Evolutionary conservation across 495 filamentous ascomycete genomes (phyloP).

Genomic region (Annulohypoxylon maeteangense): DNA sequence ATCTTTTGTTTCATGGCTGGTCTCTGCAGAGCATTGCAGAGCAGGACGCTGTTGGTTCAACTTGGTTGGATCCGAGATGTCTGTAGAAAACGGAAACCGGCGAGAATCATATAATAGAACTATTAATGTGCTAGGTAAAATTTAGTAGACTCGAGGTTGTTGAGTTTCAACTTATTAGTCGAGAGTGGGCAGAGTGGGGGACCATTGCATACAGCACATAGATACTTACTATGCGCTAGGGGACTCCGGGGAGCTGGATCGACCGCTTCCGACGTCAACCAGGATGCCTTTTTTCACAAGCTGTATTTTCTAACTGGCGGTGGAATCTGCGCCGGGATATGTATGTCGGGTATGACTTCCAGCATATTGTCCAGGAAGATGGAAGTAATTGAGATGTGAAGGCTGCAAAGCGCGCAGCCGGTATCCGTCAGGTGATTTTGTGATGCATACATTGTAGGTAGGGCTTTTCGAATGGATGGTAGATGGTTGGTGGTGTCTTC

Average conservation of each 20-base stretch:
- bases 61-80: slow-evolving; percentile 15
- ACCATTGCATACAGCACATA: slow-evolving; percentile 21
- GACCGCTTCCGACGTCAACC: slow-evolving; percentile 34
- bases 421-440: slow-evolving; percentile 40
- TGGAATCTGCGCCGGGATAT: slow-evolving; percentile 24
- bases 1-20: neutral
- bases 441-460: slow-evolving; percentile 3
- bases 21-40: slow-evolving; percentile 4
- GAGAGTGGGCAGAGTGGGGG: slow-evolving; percentile 28
- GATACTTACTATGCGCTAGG: slow-evolving; percentile 34
- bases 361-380: slow-evolving; percentile 10
- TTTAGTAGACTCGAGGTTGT: slow-evolving; percentile 19
- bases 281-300: slow-evolving; percentile 23
- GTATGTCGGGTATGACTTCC: slow-evolving; percentile 3
- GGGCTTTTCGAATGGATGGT: neutral
- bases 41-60: no score
- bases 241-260: slow-evolving; percentile 40
- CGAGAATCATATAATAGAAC: slow-evolving; percentile 23
- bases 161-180: slow-evolving; percentile 16
- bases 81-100: neutral
- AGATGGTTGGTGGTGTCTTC: slow-evolving; percentile 10
- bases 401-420: slow-evolving; percentile 39
- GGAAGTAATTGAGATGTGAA: slow-evolving; percentile 4
- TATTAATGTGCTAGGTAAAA: slow-evolving; percentile 24
- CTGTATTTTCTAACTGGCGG: slow-evolving; percentile 23